Evolutionary conservation across 2,329 filamentous ascomycete genomes (phyloP).

Genomic region (Phialophora tarda): DNA sequence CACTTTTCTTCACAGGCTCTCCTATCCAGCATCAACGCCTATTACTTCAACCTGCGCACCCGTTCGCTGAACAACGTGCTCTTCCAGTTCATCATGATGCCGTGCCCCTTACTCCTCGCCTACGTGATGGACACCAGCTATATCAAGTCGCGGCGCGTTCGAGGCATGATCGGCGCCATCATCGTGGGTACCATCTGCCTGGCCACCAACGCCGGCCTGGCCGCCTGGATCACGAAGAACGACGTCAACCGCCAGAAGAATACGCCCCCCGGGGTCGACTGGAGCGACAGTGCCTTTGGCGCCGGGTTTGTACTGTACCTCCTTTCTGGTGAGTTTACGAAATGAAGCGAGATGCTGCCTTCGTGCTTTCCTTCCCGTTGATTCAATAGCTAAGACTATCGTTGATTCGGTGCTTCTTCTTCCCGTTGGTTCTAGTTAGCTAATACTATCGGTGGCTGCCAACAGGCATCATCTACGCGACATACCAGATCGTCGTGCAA

Average conservation of each 20-base stretch:
- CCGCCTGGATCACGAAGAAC: slow-evolving; percentile 31
- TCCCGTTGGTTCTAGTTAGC: too few relatives aligned
- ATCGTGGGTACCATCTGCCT: slow-evolving; percentile 29
- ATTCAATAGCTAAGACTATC: too few relatives aligned
- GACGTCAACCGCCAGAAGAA: slow-evolving; percentile 23
- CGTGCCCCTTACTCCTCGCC: slow-evolving; percentile 31
- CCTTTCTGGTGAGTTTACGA: slow-evolving; percentile 18
- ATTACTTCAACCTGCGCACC: slow-evolving; percentile 38
- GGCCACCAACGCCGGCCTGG: slow-evolving; percentile 29
- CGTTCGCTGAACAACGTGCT: slow-evolving; percentile 36
- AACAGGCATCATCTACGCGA: slow-evolving; percentile 30
- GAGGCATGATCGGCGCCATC: slow-evolving; percentile 30
- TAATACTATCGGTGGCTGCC: not conserved
- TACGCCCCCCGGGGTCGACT: slow-evolving; percentile 28
- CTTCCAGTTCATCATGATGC: slow-evolving; percentile 36
- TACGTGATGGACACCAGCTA: slow-evolving; percentile 43
- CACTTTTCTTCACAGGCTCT: slow-evolving; percentile 7
- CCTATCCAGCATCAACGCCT: slow-evolving; percentile 28
- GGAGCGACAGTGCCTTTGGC: slow-evolving; percentile 29
- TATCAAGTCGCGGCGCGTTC: slow-evolving; percentile 29
- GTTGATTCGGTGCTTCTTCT: too few relatives aligned
- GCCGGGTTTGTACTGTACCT: slow-evolving; percentile 33
- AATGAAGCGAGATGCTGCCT: too few relatives aligned
- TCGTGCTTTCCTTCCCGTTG: too few relatives aligned
- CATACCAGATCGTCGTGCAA: slow-evolving; percentile 33